Evolutionary conservation across 768 basidiomycete species (phyloP), one percentile per base, ranked within the genome.

Genomic region (Tulasnella sp.): DNA sequence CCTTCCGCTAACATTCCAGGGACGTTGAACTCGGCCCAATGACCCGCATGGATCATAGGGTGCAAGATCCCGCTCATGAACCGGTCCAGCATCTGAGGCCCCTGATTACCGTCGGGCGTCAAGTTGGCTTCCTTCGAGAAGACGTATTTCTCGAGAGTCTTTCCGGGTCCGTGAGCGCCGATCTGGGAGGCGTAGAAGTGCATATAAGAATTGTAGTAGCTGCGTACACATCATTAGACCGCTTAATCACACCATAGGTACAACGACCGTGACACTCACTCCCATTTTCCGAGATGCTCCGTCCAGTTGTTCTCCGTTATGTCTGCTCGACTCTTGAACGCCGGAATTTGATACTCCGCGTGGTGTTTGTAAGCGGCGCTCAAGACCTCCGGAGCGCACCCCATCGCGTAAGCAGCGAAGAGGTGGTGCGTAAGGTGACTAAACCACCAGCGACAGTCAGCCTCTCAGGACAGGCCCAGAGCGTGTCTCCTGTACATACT

Each of bases 351-450:
- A 40, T 82, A 77, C 16, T 76, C 76, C 44, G 80, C 81, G 40
- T 77, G 75, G 1, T 76, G 78, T 73, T 78, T 74, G 75, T 84
- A 86, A 3, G 83, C 84, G 4, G 80, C 83, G 47, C 81, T 77
- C 1, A 86, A 78, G 44, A 85, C 76, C 12, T 77, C 74, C 0
- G 78, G 78, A 16, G 82, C 79, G 0, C 52, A 59, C 1, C 90
- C 90, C 12, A 91, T 78, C 0, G 83, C 81, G 81, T 86, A 90
- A 2, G 87, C 82, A 6, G 88, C 87, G 32, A 89, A 78, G 22
- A 85, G 75, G 32, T 85, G 86, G 75, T 90, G 88, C 4, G 85
- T 80, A 39, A 84, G 79, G 79, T 90, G 89, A 71, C 86, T 86
- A 66, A 3, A 73, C 41, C 22, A 11, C 32, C 22, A 22, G 32